These are phyloP conservation scores for Vaccinium macrocarpon DNA, from an alignment of 148 eudicot genomes.

Conservation along the genomic window DNA sequence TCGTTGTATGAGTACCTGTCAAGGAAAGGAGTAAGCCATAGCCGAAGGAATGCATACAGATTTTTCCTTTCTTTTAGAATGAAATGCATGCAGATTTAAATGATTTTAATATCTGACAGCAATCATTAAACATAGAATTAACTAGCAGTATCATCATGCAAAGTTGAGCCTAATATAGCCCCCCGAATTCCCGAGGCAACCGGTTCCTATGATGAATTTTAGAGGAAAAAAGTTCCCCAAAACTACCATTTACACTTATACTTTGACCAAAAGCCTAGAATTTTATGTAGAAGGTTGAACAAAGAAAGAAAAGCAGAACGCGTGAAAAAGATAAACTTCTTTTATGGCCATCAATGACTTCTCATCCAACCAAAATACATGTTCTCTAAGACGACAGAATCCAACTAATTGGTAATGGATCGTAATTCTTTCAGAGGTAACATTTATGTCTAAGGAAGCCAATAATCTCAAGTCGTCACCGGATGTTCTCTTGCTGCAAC, in stretches of 20 bases:
- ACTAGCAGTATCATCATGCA: background rate
- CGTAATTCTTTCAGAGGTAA: background rate
- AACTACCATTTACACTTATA: background rate
- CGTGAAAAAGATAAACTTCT: background rate
- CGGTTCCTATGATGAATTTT: background rate
- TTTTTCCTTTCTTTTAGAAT: no score
- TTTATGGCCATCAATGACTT: background rate
- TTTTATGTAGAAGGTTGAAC: background rate
- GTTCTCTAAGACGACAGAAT: background rate
- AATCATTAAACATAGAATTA: background rate
- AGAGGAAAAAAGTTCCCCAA: background rate
- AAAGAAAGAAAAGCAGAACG: background rate
- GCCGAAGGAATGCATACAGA: background rate
- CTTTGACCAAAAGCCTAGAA: background rate
- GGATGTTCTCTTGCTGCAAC: background rate
- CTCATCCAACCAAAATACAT: background rate
- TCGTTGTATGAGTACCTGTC: slow-evolving; percentile 77
- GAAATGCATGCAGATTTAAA: background rate
- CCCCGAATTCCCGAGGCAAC: background rate
- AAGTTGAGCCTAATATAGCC: background rate
- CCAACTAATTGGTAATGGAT: background rate
- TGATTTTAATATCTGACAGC: background rate
- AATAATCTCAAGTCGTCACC: background rate
- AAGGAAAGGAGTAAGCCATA: background rate
- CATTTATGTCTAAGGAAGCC: background rate